Percentiles rank a stretch among this genome's conserved stretches.
Evolutionary conservation across 495 filamentous ascomycete genomes (phyloP).

Genomic region (Lepraria neglecta): DNA sequence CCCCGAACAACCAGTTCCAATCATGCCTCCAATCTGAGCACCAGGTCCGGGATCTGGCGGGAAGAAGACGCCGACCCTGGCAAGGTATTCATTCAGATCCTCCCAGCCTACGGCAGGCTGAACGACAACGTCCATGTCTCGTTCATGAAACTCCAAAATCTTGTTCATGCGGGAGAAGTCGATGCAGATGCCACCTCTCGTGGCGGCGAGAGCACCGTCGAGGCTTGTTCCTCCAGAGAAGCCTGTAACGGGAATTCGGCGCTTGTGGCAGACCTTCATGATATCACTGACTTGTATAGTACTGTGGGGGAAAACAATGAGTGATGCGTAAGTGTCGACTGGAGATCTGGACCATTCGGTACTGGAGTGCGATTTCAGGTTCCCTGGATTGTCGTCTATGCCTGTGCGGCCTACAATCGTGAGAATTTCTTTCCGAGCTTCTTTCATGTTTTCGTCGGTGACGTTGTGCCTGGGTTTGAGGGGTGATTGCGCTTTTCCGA

Average conservation of each 20-base stretch:
- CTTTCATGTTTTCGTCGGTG: conserved; percentile 14
- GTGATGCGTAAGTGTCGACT: neutral
- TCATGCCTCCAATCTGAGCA: conserved; percentile 64
- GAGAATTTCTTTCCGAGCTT: conserved; percentile 16
- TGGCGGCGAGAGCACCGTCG: conserved; percentile 58
- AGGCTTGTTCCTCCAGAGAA: conserved; percentile 60
- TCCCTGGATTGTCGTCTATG: conserved; percentile 10
- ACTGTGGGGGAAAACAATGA: conserved; percentile 46
- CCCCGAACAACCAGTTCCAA: conserved; percentile 57
- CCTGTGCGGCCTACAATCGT: conserved; percentile 11
- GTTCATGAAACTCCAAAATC: conserved; percentile 49
- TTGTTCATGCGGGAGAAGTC: conserved; percentile 60
- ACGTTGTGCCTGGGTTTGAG: conserved; percentile 2
- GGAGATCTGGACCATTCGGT: conserved; percentile 21
- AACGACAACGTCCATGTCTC: conserved; percentile 59
- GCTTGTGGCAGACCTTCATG: conserved; percentile 57
- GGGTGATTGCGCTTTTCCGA: neutral
- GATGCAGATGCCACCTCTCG: conserved; percentile 55
- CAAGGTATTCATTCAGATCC: conserved; percentile 52
- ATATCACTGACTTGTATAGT: conserved; percentile 54
- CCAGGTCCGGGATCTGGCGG: conserved; percentile 62
- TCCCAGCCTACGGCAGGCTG: conserved; percentile 64
- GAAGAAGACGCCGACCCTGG: conserved; percentile 54
- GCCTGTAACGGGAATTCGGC: conserved; percentile 56
- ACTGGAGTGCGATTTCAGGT: conserved; percentile 14